These are phyloP conservation scores for Trichoderma sp. DNA, from an alignment of 2,329 filamentous ascomycete genomes.

Conservation along the genomic window DNA sequence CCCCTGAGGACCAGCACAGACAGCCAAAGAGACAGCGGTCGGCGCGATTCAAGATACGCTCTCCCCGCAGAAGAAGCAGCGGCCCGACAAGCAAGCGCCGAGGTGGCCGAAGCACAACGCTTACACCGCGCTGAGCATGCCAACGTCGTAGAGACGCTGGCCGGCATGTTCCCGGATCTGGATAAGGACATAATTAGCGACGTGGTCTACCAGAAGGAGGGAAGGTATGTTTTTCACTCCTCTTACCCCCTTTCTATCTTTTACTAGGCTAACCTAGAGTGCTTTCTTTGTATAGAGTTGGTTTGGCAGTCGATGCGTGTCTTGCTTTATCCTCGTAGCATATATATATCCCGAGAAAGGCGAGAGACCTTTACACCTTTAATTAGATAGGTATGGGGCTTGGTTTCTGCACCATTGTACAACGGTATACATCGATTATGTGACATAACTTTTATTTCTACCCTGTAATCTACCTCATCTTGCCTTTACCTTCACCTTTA, in stretches of 20 bases:
- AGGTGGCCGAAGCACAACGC: conserved; percentile 80
- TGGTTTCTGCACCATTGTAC: background rate
- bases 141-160: conserved; percentile 88
- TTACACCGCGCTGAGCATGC: conserved; percentile 81
- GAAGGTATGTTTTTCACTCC: conserved; percentile 62
- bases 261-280: background rate
- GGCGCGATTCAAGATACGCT: conserved; percentile 39
- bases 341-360: background rate
- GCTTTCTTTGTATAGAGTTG: conserved; percentile 56
- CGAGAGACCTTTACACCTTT: background rate
- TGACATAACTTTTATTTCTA: background rate
- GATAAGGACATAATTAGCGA: conserved; percentile 95
- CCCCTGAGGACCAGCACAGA: background rate
- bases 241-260: too few relatives aligned
- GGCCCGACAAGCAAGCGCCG: conserved; percentile 84
- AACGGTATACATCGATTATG: background rate
- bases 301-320: conserved; percentile 81
- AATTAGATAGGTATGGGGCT: background rate
- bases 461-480: background rate
- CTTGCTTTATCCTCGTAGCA: conserved; percentile 60
- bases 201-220: conserved; percentile 93
- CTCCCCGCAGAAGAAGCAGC: conserved; percentile 82
- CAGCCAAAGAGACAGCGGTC: conserved; percentile 23
- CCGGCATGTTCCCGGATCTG: conserved; percentile 94
- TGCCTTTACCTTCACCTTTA: background rate